Conservation (phyloP, 768 basidiomycete species). For the Erythrobasidium yunnanense region DNA sequence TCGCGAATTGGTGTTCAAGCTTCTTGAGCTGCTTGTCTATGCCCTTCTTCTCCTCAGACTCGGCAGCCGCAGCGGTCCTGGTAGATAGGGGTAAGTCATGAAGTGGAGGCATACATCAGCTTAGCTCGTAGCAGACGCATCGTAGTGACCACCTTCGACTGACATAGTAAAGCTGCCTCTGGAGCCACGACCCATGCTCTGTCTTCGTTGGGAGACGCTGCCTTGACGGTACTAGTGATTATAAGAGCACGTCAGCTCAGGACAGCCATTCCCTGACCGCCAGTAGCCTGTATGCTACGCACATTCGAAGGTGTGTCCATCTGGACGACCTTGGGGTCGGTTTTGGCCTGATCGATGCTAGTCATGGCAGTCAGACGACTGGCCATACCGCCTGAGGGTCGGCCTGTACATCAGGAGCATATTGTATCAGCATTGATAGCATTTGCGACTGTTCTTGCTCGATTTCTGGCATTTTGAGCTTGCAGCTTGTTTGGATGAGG, state of each 20-base stretch:
- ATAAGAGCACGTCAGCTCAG: too few species aligned
- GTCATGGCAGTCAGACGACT: slow-evolving; percentile 9
- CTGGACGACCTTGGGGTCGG: background rate
- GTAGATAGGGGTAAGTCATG: background rate
- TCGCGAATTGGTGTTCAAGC: slow-evolving; percentile 49
- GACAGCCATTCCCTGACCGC: too few species aligned
- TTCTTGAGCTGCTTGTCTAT: slow-evolving; percentile 33
- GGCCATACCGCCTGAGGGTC: slow-evolving; percentile 17
- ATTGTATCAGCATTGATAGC: background rate
- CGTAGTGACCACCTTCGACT: background rate
- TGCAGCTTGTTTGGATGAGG: background rate
- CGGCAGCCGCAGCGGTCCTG: background rate
- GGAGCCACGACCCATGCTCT: slow-evolving; percentile 10
- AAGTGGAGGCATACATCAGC: background rate
- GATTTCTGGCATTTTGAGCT: background rate
- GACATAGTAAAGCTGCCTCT: slow-evolving; percentile 26
- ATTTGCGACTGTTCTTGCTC: background rate
- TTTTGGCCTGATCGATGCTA: slow-evolving; percentile 11
- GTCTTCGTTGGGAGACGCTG: slow-evolving; percentile 13
- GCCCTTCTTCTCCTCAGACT: slow-evolving; percentile 18
- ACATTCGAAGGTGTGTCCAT: background rate
- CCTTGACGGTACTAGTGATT: slow-evolving; percentile 22
- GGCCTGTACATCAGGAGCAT: too few species aligned
- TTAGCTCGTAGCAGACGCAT: background rate
- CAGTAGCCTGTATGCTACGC: too few species aligned